These are phyloP conservation scores for Bacterosira constricta DNA, from an alignment of 108 stramenopile species.

Conservation along the genomic window DNA sequence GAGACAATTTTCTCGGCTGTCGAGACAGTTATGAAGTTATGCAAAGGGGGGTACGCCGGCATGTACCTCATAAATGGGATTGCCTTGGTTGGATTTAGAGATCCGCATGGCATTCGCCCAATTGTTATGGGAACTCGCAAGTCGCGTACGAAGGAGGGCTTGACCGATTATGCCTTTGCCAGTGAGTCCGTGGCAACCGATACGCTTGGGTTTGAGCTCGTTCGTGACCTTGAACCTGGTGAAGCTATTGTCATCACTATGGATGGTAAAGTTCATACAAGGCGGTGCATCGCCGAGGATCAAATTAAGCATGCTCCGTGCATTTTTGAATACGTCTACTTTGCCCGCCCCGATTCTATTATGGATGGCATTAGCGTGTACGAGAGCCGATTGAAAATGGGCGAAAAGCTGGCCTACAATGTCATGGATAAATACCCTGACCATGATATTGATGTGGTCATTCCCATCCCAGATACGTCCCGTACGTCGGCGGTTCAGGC, in stretches of 20 bases:
- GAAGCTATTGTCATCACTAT: conserved; percentile 92
- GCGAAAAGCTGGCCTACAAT: conserved; percentile 92
- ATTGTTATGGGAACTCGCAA: conserved; percentile 87
- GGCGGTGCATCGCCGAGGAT: conserved; percentile 53
- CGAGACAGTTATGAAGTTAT: conserved; percentile 79
- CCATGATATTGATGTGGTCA: conserved; percentile 97
- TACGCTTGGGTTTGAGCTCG: conserved; percentile 91
- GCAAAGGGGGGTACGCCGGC: conserved; percentile 95
- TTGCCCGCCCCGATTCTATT: conserved; percentile 98
- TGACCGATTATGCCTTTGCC: conserved; percentile 84
- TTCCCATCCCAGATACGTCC: conserved; percentile 98
- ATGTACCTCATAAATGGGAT: conserved; percentile 94
- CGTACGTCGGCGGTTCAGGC: conserved; percentile 94
- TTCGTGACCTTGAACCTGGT: conserved; percentile 92
- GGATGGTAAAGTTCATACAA: conserved; percentile 79
- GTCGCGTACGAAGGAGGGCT: conserved; percentile 38
- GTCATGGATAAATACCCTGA: conserved; percentile 85
- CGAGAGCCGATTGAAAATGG: conserved; percentile 97
- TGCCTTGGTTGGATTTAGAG: conserved; percentile 96
- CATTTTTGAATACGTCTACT: conserved; percentile 99
- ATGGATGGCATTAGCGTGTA: conserved; percentile 98
- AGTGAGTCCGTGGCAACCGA: conserved; percentile 98
- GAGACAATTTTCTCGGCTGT: conserved; percentile 80
- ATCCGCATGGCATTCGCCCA: conserved; percentile 98
- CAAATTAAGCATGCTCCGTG: conserved; percentile 74